Conservation (phyloP, 495 filamentous ascomycete genomes). For the Podospora comata region DNA sequence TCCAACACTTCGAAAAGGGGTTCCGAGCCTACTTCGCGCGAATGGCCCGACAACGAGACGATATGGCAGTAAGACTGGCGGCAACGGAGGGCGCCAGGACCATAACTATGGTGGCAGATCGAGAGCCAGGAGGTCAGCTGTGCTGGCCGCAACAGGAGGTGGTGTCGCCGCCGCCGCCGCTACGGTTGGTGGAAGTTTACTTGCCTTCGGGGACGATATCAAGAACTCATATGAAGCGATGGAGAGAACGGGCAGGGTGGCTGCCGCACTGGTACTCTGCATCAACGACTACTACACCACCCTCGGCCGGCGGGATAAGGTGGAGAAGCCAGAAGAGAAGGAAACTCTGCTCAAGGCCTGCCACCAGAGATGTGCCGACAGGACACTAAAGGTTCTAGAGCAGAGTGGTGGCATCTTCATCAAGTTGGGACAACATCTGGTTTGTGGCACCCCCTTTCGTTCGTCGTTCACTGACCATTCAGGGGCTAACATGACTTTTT, state of each 20-base stretch:
- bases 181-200: slow-evolving; percentile 31
- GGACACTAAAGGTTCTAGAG: slow-evolving; percentile 83
- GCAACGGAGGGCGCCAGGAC: not conserved
- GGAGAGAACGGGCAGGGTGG: slow-evolving; percentile 77
- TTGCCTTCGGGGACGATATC: slow-evolving; percentile 67
- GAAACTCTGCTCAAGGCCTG: slow-evolving; percentile 70
- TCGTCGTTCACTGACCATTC: not conserved
- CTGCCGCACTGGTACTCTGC: slow-evolving; percentile 67
- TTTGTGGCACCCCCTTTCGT: slow-evolving; percentile 26
- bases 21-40: not conserved
- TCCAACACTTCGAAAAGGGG: slow-evolving; percentile 10
- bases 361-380: slow-evolving; percentile 83
- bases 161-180: slow-evolving; percentile 48
- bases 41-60: slow-evolving; percentile 25
- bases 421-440: slow-evolving; percentile 92
- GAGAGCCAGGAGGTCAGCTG: slow-evolving; percentile 20
- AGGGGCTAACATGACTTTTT: not conserved
- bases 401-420: slow-evolving; percentile 98
- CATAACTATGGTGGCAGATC: slow-evolving; percentile 16
- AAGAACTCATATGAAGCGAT: slow-evolving; percentile 71
- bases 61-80: slow-evolving; percentile 28
- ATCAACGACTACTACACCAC: slow-evolving; percentile 91
- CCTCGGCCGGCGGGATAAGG: slow-evolving; percentile 61
- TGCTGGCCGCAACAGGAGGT: slow-evolving; percentile 42
- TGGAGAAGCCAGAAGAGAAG: slow-evolving; percentile 59